These are phyloP conservation scores for Suillus hirtellus DNA, from an alignment of 768 basidiomycete genomes.

Conservation along the genomic window DNA sequence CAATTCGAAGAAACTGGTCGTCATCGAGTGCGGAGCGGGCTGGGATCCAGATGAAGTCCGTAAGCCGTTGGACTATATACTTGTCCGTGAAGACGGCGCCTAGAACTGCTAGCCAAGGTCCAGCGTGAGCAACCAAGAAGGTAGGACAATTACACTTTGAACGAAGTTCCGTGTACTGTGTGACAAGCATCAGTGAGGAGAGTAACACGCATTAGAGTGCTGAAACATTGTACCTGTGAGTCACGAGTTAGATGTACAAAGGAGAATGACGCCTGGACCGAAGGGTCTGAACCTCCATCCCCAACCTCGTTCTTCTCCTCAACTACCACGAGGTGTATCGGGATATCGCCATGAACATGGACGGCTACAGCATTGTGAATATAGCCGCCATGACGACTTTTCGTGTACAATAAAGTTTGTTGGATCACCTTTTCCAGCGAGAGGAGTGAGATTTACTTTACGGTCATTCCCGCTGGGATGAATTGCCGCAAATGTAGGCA, in stretches of 20 bases:
- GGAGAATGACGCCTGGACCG: slow-evolving; percentile 29
- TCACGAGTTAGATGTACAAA: slow-evolving; percentile 15
- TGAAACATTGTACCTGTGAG: slow-evolving; percentile 10
- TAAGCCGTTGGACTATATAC: slow-evolving; percentile 36
- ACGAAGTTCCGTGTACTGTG: slow-evolving; percentile 16
- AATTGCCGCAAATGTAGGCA: slow-evolving; percentile 19
- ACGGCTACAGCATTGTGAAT: slow-evolving; percentile 3
- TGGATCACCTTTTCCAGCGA: slow-evolving; percentile 9
- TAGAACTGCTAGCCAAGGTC: slow-evolving; percentile 33
- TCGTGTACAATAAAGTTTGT: background rate
- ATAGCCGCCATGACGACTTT: background rate
- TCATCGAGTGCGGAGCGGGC: slow-evolving; percentile 19
- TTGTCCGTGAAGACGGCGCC: slow-evolving; percentile 31
- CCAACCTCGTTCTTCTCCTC: slow-evolving; percentile 31
- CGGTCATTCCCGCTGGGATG: slow-evolving; percentile 5
- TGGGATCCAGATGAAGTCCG: slow-evolving; percentile 33
- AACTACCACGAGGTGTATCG: slow-evolving; percentile 14
- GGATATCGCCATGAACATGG: background rate
- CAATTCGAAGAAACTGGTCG: slow-evolving; percentile 15
- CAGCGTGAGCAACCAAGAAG: slow-evolving; percentile 31
- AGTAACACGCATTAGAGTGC: background rate
- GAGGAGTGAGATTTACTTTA: background rate
- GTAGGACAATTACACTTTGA: slow-evolving; percentile 26
- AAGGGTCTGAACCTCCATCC: slow-evolving; percentile 31
- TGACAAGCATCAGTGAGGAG: background rate